phyloP scores from a whole-genome alignment of 208 protist species.

The Tritrichomonas foetus region DNA sequence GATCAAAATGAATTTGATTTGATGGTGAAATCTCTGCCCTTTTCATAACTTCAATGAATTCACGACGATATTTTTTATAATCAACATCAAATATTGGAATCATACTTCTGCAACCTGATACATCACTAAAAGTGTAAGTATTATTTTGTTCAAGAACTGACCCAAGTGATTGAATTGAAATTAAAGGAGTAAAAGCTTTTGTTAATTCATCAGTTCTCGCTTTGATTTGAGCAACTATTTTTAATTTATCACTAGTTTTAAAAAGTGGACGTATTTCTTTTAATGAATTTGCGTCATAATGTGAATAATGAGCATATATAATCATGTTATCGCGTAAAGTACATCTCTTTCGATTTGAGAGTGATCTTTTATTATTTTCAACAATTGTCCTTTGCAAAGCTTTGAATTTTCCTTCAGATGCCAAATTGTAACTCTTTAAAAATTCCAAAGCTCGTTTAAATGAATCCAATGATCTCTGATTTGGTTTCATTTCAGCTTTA shows the following conservation, averaged over 20 bases:
- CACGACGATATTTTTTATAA: too few relatives aligned
- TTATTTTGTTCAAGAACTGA: background rate
- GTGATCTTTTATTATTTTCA: background rate
- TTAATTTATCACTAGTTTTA: background rate
- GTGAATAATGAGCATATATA: background rate
- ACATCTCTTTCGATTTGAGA: background rate
- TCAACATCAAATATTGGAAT: too few relatives aligned
- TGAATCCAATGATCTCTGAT: background rate
- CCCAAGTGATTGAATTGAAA: background rate
- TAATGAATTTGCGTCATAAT: background rate
- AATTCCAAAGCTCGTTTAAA: background rate
- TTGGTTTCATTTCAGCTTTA: background rate
- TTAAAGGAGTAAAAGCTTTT: background rate
- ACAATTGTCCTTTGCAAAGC: background rate
- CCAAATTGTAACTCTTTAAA: background rate
- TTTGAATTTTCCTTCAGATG: background rate
- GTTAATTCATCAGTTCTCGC: background rate
- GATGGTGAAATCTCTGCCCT: too few relatives aligned
- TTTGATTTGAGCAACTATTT: background rate
- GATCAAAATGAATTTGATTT: too few relatives aligned
- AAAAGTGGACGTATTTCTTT: background rate
- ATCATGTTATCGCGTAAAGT: background rate
- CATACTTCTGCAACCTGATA: too few relatives aligned
- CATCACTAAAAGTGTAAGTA: too few relatives aligned
- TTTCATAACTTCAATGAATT: too few relatives aligned